A percentile compares a stretch with the other conserved stretches of the same genome.
phyloP scores from a whole-genome alignment of 768 basidiomycete genomes.

The Leccinum incarnatum region DNA sequence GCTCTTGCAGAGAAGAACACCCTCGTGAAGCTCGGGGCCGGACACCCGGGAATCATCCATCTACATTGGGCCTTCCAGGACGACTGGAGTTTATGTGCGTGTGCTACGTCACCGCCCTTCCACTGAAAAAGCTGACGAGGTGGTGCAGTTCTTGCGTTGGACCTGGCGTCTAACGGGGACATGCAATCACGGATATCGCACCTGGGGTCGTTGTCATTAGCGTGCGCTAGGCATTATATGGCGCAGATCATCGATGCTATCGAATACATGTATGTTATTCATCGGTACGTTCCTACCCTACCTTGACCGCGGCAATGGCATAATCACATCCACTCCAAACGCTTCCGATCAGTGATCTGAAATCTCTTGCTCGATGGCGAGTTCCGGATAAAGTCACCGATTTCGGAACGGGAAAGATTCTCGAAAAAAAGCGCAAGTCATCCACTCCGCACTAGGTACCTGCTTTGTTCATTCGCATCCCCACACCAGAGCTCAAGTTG shows the following conservation, averaged over 20 bases:
- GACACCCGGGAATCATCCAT: no score
- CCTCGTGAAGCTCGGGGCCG: no score
- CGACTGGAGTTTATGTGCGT: constrained; percentile 30
- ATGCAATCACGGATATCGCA: constrained; percentile 66
- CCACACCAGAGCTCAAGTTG: constrained; percentile 65
- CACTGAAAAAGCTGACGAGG: constrained; percentile 6
- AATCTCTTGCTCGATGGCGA: constrained; percentile 86
- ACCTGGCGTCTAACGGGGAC: constrained; percentile 24
- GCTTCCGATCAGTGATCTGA: constrained; percentile 55
- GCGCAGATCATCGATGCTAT: constrained; percentile 43
- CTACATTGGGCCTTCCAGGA: no score
- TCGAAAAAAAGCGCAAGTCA: constrained; percentile 16
- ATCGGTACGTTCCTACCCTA: constrained; percentile 50
- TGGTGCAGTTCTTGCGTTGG: constrained; percentile 69
- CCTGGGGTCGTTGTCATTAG: constrained; percentile 79
- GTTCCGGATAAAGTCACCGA: constrained; percentile 93
- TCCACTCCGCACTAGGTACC: not conserved
- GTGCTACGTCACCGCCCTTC: not conserved
- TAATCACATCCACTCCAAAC: constrained; percentile 5
- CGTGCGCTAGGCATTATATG: constrained; percentile 74
- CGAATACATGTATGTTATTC: constrained; percentile 92
- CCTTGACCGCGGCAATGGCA: constrained; percentile 6
- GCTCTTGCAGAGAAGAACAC: no score
- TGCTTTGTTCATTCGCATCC: constrained; percentile 8
- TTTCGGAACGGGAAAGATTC: constrained; percentile 88